Conservation (phyloP, 2,329 filamentous ascomycete species). For the Plenodomus biglobosus region DNA sequence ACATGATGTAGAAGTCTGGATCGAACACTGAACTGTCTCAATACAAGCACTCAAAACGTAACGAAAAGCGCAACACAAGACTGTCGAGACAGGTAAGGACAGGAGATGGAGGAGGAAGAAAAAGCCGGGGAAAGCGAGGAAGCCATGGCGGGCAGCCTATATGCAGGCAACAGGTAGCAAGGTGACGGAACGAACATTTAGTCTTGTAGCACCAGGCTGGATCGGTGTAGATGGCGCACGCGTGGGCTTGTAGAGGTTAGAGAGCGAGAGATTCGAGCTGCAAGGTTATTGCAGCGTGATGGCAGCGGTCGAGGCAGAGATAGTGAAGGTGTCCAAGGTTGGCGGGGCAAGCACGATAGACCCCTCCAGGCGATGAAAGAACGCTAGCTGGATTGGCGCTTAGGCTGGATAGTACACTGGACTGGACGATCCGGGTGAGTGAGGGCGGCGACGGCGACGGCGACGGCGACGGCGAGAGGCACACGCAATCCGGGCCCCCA, state of each 20-base stretch:
- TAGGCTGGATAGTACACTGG: constrained; percentile 4
- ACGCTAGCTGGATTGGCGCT: constrained; percentile 35
- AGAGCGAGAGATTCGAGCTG: constrained; percentile 16
- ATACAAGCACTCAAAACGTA: constrained; percentile 40
- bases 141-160: constrained; percentile 33
- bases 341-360: constrained; percentile 35
- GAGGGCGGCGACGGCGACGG: not conserved
- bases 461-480: not conserved
- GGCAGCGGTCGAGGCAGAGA: constrained; percentile 21
- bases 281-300: constrained; percentile 17
- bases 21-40: constrained; percentile 45
- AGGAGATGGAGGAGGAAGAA: constrained; percentile 21
- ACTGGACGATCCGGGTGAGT: not conserved
- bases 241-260: constrained; percentile 18
- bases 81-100: constrained; percentile 25
- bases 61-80: constrained; percentile 31
- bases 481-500: constrained; percentile 10
- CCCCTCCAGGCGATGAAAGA: constrained; percentile 33
- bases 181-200: constrained; percentile 46
- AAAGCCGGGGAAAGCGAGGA: constrained; percentile 23
- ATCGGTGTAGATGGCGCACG: constrained; percentile 28
- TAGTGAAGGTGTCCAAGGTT: constrained; percentile 26
- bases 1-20: constrained; percentile 60
- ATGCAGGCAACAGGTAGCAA: constrained; percentile 36
- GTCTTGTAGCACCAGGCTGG: constrained; percentile 34